These are phyloP conservation scores for Hansenula lynferdii DNA, from an alignment of 1,139 yeast species.

Conservation along the genomic window DNA sequence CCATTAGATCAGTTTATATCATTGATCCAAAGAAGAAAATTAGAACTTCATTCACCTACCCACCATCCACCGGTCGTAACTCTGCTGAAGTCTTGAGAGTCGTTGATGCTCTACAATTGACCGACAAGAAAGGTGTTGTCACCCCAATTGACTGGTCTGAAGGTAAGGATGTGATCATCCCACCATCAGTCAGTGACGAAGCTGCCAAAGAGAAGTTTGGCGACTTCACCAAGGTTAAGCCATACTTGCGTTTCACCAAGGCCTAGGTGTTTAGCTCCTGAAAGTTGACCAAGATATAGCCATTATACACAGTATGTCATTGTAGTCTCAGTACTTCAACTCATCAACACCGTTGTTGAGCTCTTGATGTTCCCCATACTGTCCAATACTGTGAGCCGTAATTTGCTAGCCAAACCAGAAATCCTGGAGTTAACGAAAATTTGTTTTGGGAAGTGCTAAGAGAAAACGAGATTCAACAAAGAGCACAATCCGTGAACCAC, in stretches of 20 bases:
- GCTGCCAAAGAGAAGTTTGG: constrained; percentile 82
- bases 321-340: too few species aligned
- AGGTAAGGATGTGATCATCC: constrained; percentile 87
- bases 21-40: constrained; percentile 86
- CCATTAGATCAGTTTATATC: constrained; percentile 84
- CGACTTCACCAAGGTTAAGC: constrained; percentile 72
- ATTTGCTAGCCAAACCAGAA: neutral
- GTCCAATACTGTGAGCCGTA: too few species aligned
- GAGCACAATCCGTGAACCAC: too few species aligned
- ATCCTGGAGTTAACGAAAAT: neutral
- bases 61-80: constrained; percentile 91
- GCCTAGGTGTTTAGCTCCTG: too few species aligned
- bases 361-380: too few species aligned
- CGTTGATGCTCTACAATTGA: constrained; percentile 76
- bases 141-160: constrained; percentile 65
- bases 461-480: too few species aligned
- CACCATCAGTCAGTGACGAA: constrained; percentile 75
- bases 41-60: constrained; percentile 78
- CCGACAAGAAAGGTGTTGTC: constrained; percentile 75
- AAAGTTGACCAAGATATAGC: too few species aligned
- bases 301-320: too few species aligned
- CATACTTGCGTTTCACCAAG: constrained; percentile 69
- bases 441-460: constrained; percentile 3
- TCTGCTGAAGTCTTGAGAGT: constrained; percentile 84
- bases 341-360: too few species aligned